A percentile compares a stretch with the other conserved stretches of the same genome.
Conservation (phyloP, 768 basidiomycete genomes). For the Pleurotus ostreatus region DNA sequence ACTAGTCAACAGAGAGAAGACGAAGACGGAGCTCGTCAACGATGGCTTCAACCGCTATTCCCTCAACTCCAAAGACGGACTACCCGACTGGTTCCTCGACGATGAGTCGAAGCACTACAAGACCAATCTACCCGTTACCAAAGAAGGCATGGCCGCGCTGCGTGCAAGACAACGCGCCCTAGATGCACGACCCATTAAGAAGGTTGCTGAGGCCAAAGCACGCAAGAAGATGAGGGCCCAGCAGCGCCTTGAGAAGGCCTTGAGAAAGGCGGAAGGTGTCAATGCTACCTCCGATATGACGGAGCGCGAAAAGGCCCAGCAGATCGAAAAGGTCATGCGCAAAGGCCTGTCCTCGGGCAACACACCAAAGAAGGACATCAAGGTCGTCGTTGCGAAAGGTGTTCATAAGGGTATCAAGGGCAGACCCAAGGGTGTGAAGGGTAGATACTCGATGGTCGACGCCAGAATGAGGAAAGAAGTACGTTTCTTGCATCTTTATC, state of each 20-base stretch:
- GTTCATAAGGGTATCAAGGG: conserved; percentile 87
- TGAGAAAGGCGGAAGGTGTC: conserved; percentile 95
- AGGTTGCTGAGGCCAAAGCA: conserved; percentile 97
- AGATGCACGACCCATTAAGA: conserved; percentile 97
- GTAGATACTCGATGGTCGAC: conserved; percentile 93
- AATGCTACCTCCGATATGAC: conserved; percentile 84
- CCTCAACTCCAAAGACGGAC: conserved; percentile 84
- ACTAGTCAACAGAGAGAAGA: conserved; percentile 86
- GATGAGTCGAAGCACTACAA: conserved; percentile 94
- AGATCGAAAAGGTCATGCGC: conserved; percentile 89
- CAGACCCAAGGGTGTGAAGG: conserved; percentile 93
- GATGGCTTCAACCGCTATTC: conserved; percentile 96
- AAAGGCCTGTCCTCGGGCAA: conserved; percentile 68
- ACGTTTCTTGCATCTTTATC: conserved; percentile 14
- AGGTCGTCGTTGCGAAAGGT: conserved; percentile 91
- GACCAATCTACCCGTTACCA: conserved; percentile 92
- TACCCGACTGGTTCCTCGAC: conserved; percentile 96
- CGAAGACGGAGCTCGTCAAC: conserved; percentile 85
- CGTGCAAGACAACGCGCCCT: conserved; percentile 89
- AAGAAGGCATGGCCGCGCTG: conserved; percentile 85
- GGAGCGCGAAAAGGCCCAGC: conserved; percentile 92
- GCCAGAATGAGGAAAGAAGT: conserved; percentile 93
- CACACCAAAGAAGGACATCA: conserved; percentile 70
- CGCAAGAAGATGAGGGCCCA: conserved; percentile 91
- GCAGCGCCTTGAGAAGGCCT: conserved; percentile 82